A percentile compares a stretch with the other conserved stretches of the same genome.
Evolutionary conservation across 768 basidiomycete genomes (phyloP).

Genomic region (Suillus brevipes): DNA sequence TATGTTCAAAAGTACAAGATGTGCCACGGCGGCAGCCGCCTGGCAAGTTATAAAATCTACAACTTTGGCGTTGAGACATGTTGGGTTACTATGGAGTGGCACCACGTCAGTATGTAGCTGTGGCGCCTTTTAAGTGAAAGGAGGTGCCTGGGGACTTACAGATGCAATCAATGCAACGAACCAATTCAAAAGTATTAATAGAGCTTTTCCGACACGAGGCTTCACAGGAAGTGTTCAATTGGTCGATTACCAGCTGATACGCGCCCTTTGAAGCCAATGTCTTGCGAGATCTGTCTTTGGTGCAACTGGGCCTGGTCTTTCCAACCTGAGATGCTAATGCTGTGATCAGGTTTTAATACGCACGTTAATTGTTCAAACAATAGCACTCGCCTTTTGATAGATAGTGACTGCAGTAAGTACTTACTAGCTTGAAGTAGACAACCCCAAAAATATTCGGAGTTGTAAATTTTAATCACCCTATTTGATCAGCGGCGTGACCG

Average conservation of each 20-base stretch:
- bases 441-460: constrained; percentile 17
- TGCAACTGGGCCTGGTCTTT: neutral
- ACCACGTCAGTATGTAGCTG: neutral
- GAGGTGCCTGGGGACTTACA: constrained; percentile 6
- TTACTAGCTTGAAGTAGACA: constrained; percentile 11
- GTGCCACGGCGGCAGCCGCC: constrained; percentile 49
- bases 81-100: neutral
- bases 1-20: constrained; percentile 29
- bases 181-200: neutral
- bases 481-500: constrained; percentile 34
- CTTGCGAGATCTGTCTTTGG: neutral
- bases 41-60: constrained; percentile 42
- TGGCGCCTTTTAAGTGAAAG: neutral
- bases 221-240: constrained; percentile 7
- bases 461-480: constrained; percentile 45
- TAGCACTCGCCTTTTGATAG: neutral
- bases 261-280: constrained; percentile 1
- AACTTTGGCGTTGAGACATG: constrained; percentile 26
- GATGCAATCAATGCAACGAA: neutral
- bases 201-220: constrained; percentile 3
- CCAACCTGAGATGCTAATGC: neutral
- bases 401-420: neutral
- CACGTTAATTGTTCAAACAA: neutral
- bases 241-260: neutral
- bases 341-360: neutral